phyloP scores from a whole-genome alignment of 2,329 filamentous ascomycete genomes.

The Colletotrichum aenigma region DNA sequence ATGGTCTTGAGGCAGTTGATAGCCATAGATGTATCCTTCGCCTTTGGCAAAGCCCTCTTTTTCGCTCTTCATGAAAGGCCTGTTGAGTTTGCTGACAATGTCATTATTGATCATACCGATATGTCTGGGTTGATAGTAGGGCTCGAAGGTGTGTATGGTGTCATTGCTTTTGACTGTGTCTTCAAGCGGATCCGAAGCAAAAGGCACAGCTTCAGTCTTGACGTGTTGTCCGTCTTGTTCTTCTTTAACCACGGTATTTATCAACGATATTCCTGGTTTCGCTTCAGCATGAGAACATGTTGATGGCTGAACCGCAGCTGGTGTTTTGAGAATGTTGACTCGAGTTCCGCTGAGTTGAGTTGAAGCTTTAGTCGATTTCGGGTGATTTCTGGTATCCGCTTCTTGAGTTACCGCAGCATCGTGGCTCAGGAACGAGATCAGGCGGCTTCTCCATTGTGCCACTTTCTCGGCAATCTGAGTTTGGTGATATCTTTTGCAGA shows the following conservation, averaged over 20 bases:
- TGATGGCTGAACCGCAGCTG: not conserved
- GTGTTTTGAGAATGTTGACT: not conserved
- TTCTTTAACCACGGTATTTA: not conserved
- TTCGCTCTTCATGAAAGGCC: not conserved
- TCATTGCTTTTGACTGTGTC: not conserved
- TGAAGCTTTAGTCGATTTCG: not conserved
- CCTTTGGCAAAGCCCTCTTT: not conserved
- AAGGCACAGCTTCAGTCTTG: not conserved
- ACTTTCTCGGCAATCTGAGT: not conserved
- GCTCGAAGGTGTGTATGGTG: not conserved
- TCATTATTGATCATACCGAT: not conserved
- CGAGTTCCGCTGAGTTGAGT: not conserved
- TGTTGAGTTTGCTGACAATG: not conserved
- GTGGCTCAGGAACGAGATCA: not conserved
- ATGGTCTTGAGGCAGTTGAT: not conserved
- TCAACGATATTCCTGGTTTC: not conserved
- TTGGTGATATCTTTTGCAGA: constrained; percentile 3
- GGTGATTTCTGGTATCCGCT: not conserved
- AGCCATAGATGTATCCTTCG: not conserved
- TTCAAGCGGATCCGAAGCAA: not conserved
- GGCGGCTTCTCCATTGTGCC: not conserved
- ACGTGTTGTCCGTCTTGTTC: not conserved
- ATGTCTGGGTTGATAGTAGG: not conserved
- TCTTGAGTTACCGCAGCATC: too few species aligned
- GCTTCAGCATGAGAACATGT: accelerated